Conservation (phyloP, 2,329 filamentous ascomycete genomes). For the Venturia effusa region DNA sequence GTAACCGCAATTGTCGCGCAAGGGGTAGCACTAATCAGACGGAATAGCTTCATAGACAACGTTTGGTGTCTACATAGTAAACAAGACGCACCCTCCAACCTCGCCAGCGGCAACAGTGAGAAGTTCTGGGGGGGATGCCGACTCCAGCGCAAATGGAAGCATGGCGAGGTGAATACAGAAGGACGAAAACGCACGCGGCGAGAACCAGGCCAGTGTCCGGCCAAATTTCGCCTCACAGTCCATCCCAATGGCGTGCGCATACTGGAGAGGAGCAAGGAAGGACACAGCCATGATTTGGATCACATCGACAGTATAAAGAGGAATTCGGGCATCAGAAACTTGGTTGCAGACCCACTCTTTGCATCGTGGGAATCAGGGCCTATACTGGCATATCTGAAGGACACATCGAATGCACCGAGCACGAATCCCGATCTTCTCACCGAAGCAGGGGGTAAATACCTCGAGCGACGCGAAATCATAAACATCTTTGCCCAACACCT, state of each 20-base stretch:
- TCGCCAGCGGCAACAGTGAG: constrained; percentile 11
- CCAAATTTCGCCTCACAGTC: constrained; percentile 17
- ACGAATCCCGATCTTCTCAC: constrained; percentile 13
- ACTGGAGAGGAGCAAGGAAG: constrained; percentile 15
- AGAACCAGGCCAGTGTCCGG: constrained; percentile 15
- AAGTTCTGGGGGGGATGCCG: constrained; percentile 17
- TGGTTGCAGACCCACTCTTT: constrained; percentile 17
- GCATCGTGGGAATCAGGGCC: constrained; percentile 16
- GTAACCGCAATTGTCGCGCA: background rate
- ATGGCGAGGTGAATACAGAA: background rate
- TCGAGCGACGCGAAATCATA: constrained; percentile 16
- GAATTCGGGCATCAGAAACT: constrained; percentile 14
- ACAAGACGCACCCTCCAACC: constrained; percentile 9
- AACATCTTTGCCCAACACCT: constrained; percentile 16
- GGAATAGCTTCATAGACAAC: constrained; percentile 15
- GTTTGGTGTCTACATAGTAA: constrained; percentile 17
- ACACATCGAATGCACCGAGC: constrained; percentile 11
- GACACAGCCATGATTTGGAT: constrained; percentile 16
- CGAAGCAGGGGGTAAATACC: constrained; percentile 16
- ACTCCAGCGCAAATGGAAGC: constrained; percentile 15
- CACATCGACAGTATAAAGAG: constrained; percentile 17
- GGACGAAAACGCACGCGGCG: constrained; percentile 10
- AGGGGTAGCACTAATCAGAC: background rate
- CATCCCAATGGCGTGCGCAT: constrained; percentile 15
- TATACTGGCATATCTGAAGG: constrained; percentile 17